Base-by-base conservation (phyloP, 2,329 filamentous ascomycete species). In the Alternaria dauci region DNA sequence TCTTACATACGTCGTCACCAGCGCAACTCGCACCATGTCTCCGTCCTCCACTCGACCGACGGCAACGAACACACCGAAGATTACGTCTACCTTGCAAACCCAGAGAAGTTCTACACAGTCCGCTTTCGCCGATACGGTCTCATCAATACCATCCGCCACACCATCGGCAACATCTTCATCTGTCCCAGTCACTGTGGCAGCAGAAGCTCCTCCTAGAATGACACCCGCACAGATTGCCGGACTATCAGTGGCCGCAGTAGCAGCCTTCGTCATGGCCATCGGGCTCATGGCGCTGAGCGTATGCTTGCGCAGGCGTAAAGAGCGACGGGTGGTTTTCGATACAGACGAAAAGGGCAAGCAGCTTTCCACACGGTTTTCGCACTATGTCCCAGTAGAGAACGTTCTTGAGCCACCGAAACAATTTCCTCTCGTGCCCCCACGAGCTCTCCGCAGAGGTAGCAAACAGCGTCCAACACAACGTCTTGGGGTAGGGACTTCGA, bases 181-280 rank as follows among this genome's bases (percentile, higher is more conserved):
- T 16, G 57, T 62, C 11, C 48, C 62, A 23, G 53, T 59, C 44
- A 57, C 68, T 28, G 57, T 54, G 42, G 54, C 67, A 18, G 46
- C 63, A 30, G 58, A 71, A 14, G 52, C 60, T 25, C 52, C 64
- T 14, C 68, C 71, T 7, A 71, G 62, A 43, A 75, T 80, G 72
- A 77, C 67, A 18, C 73, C 77, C 20, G 75, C 77, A 23, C 77
- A 80, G 62, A 79, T 80, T 55, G 75, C 74, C 9, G 78, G 78
- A 6, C 68, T 80, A 14, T 71, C 76, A 8, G 74, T 79, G 39
- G 78, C 77, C 34, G 76, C 73, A 8, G 74, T 72, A 8, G 73
- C 77, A 50, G 70, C 76, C 5, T 76, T 80, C 47, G 71, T 77
- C 28, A 63, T 79, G 53, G 75, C 76, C n/a, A 72, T 78, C 47